Evolutionary conservation across 176 grass and related monocot species (phyloP).

Genomic region (Zea mays): DNA sequence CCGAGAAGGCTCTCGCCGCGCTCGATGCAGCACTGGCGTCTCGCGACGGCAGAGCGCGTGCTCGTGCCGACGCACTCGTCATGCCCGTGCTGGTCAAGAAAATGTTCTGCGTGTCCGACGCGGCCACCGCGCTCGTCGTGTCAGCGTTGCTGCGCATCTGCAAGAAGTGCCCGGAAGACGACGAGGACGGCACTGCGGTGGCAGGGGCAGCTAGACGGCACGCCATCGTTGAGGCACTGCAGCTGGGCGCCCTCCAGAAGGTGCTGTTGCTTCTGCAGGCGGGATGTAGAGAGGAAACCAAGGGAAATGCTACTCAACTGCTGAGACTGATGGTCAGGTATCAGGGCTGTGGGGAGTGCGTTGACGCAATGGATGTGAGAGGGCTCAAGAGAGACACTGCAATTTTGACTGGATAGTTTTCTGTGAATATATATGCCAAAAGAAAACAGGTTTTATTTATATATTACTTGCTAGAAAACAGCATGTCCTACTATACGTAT

Average conservation of each 20-base stretch:
- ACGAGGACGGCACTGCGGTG: background rate
- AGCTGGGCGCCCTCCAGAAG: slow-evolving; percentile 59
- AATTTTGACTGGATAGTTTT: slow-evolving; percentile 16
- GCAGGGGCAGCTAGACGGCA: background rate
- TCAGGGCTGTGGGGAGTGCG: slow-evolving; percentile 25
- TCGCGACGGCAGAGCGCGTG: slow-evolving; percentile 26
- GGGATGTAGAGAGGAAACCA: slow-evolving; percentile 38
- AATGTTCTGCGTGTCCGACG: slow-evolving; percentile 55
- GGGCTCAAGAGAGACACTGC: slow-evolving; percentile 32
- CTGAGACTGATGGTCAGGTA: slow-evolving; percentile 54
- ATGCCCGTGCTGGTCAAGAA: slow-evolving; percentile 60
- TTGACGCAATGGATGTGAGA: slow-evolving; percentile 49
- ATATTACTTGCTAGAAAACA: background rate
- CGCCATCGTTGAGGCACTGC: slow-evolving; percentile 37
- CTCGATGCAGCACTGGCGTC: slow-evolving; percentile 44
- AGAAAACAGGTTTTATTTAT: background rate
- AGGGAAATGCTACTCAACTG: slow-evolving; percentile 49
- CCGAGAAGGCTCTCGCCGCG: slow-evolving; percentile 58
- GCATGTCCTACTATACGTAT: background rate
- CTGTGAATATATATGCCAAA: background rate
- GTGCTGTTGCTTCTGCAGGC: slow-evolving; percentile 56
- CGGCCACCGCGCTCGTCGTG: slow-evolving; percentile 53
- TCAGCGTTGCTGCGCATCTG: slow-evolving; percentile 53
- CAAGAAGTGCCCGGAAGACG: slow-evolving; percentile 18
- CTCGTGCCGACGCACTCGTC: slow-evolving; percentile 39